Evolutionary conservation across 331 rosid genomes (phyloP).

Genomic region (Cucumis variabilis): DNA sequence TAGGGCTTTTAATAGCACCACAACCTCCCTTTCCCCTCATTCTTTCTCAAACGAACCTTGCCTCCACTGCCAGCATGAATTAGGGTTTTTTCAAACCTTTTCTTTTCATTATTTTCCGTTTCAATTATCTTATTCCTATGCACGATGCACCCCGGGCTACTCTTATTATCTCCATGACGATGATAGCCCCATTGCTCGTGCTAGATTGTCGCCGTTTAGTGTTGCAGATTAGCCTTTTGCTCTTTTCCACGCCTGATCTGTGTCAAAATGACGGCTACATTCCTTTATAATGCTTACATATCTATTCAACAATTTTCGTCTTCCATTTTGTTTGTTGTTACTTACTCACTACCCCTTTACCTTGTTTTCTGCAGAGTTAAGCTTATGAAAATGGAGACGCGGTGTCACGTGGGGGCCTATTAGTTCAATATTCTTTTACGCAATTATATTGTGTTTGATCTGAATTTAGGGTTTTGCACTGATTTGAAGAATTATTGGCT

Average conservation of each 20-base stretch:
- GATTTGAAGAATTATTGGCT: neutral
- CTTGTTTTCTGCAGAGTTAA: slow-evolving; percentile 48
- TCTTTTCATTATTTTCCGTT: neutral
- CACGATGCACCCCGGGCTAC: slow-evolving; percentile 96
- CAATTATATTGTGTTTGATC: no score
- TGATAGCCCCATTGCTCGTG: slow-evolving; percentile 82
- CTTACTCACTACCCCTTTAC: slow-evolving; percentile 86
- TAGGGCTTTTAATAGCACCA: neutral
- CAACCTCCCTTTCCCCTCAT: no score
- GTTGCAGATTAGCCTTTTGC: slow-evolving; percentile 70
- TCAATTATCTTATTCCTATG: neutral
- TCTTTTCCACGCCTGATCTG: slow-evolving; percentile 63
- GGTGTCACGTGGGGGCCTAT: slow-evolving; percentile 72
- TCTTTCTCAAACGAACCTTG: neutral
- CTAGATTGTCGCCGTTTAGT: slow-evolving; percentile 69
- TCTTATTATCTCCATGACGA: slow-evolving; percentile 57
- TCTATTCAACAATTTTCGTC: no score
- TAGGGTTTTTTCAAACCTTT: neutral
- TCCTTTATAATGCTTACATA: no score
- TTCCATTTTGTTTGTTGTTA: neutral
- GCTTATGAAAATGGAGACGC: slow-evolving; percentile 46
- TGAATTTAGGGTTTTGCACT: neutral
- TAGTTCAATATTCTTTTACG: neutral
- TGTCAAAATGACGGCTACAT: slow-evolving; percentile 74
- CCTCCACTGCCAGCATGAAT: neutral